Evolutionary conservation across 352 stramenopile species (phyloP), one percentile per base, ranked within the genome.

Genomic region (Phytopythium oedochilum): DNA sequence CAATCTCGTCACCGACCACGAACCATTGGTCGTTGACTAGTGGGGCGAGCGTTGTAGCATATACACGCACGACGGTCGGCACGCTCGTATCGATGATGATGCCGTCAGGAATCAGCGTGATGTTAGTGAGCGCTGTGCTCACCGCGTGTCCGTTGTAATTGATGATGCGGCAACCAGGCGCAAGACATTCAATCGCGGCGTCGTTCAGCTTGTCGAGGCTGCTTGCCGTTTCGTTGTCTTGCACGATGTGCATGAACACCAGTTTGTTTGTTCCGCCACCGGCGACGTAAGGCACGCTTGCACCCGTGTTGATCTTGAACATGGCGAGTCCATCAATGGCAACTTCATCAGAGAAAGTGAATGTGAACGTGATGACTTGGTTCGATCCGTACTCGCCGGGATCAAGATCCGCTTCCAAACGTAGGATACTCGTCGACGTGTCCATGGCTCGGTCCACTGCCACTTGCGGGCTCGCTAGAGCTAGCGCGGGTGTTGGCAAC

Each of bases 281-380:
- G 36, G 66, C 71, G 14, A 86, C 66, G 52, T 90, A 95, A 3
- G 69, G 66, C 2, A 91, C 80, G 29, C 65, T 47, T 0, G 65
- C 60, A 18, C 75, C 71, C 25, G 78, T 86, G 56, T 83, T 91
- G 36, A 95, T 64, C 22, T 79, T 77, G 12, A 93, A 58, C 44
- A 60, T 60, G 3, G 81, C 44, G 9, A 72, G 59, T 20, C 78
- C 68, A 35, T 75, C 67, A 20, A 93, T 62, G 23, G 52, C 63
- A n/a, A 95, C 79, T 65, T 89, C 79, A 43, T 93, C 83, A 0
- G 85, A 85, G 49, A 93, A 92, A 5, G 60, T 77, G 35, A 95
- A 54, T 9, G 68, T 74, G 35, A 93, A 64, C 14, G 68, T 75
- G 34, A 95, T 83, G 23, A 90, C 67, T 53, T 93, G 81, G 23